Conservation (phyloP, 225 moss, liverwort and hornwort genomes). For the Antitrichia curtipendula region DNA sequence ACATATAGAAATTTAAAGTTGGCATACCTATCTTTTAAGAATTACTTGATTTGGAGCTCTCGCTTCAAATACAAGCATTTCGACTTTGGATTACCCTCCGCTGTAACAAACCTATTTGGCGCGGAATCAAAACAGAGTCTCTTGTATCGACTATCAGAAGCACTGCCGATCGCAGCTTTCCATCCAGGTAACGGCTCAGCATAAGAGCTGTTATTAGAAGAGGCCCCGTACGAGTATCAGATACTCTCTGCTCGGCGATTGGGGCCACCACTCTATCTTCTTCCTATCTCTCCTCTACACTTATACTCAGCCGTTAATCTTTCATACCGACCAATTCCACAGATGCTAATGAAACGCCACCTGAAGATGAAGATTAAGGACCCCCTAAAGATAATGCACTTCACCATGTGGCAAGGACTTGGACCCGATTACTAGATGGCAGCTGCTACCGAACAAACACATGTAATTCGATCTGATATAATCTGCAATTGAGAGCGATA, state of each 20-base stretch:
- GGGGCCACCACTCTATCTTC: neutral
- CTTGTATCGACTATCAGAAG: neutral
- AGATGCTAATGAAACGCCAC: neutral
- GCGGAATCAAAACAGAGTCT: neutral
- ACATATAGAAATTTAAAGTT: neutral
- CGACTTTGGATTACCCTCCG: neutral
- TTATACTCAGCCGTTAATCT: neutral
- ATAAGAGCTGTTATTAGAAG: constrained; percentile 8
- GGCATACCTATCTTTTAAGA: neutral
- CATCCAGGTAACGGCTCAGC: neutral
- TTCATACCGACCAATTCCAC: neutral
- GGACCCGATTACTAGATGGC: neutral
- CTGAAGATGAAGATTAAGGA: neutral
- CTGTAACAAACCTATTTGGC: neutral
- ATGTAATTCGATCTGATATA: constrained; percentile 2
- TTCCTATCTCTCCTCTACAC: neutral
- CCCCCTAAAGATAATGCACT: neutral
- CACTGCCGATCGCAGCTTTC: neutral
- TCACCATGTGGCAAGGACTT: constrained; percentile 4
- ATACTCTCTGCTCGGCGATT: neutral
- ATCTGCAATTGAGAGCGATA: neutral
- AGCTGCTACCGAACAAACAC: neutral
- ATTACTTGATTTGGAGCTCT: neutral
- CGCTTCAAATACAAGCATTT: neutral
- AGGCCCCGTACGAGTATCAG: neutral